Evolutionary conservation across 352 stramenopile genomes (phyloP).

Genomic region (Phytophthora sp.): DNA sequence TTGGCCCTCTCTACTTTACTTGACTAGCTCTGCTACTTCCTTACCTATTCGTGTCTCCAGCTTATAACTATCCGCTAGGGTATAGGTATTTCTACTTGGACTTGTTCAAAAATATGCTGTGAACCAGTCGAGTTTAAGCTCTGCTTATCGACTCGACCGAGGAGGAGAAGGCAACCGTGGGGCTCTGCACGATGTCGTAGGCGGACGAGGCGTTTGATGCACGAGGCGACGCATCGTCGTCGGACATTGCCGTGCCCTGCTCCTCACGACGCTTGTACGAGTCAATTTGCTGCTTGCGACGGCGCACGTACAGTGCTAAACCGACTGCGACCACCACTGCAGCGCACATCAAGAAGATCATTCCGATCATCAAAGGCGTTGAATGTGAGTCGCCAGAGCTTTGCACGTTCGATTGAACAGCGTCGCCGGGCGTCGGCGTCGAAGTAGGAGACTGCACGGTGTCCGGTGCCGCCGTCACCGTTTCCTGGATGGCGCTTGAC

Average conservation of each 20-base stretch:
- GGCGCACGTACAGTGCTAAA: slow-evolving; percentile 27
- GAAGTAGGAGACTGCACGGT: background rate
- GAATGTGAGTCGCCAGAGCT: slow-evolving; percentile 12
- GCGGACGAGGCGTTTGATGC: slow-evolving; percentile 6
- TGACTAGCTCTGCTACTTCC: too few relatives aligned
- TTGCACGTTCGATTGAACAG: slow-evolving; percentile 19
- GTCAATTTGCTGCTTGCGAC: slow-evolving; percentile 23
- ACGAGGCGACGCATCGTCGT: slow-evolving; percentile 13
- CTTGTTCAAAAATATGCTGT: background rate
- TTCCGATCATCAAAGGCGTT: slow-evolving; percentile 20
- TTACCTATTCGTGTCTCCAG: slow-evolving; percentile 7
- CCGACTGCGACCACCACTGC: slow-evolving; percentile 13
- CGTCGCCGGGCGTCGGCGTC: background rate
- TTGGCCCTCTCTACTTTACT: too few relatives aligned
- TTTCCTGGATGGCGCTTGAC: slow-evolving; percentile 1
- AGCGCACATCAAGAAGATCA: slow-evolving; percentile 19
- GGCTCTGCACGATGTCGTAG: slow-evolving; percentile 20
- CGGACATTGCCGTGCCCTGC: slow-evolving; percentile 16
- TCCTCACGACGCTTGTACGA: slow-evolving; percentile 23
- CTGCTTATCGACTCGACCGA: slow-evolving; percentile 10
- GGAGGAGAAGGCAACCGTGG: slow-evolving; percentile 11
- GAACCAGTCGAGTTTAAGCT: slow-evolving; percentile 10
- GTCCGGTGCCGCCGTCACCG: slow-evolving; percentile 12
- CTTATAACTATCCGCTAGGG: slow-evolving; percentile 30
- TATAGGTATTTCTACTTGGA: too few relatives aligned